Evolutionary conservation across 495 filamentous ascomycete species (phyloP).

Genomic region (Penicillium mononematosum): DNA sequence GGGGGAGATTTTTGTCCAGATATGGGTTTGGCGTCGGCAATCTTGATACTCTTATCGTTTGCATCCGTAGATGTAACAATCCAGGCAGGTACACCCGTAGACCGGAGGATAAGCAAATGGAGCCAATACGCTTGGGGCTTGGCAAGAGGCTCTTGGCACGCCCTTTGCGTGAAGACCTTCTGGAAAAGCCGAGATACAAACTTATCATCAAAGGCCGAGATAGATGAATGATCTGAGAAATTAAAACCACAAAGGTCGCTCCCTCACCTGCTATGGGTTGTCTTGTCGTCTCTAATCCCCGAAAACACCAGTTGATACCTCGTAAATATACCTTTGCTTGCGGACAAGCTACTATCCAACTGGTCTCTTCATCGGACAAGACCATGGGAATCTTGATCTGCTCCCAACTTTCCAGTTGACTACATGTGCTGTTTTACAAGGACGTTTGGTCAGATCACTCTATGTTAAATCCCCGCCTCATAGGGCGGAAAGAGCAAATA

Average conservation of each 20-base stretch:
- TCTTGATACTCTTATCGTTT: not conserved
- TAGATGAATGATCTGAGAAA: too few species aligned
- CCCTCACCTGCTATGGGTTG: not conserved
- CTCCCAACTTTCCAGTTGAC: not conserved
- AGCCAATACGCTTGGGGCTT: not conserved
- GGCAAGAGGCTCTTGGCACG: not conserved
- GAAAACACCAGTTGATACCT: too few species aligned
- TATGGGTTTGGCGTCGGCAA: not conserved
- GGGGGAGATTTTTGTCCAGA: not conserved
- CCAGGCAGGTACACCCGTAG: not conserved
- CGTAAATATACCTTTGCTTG: too few species aligned
- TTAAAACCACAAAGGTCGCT: not conserved
- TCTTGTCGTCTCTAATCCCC: not conserved
- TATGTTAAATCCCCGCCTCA: not conserved
- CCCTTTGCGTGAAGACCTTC: not conserved
- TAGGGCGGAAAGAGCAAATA: too few species aligned
- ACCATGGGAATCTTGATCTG: not conserved
- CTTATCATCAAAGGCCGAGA: too few species aligned
- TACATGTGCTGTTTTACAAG: not conserved
- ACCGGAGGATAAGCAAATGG: too few species aligned
- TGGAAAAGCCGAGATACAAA: not conserved
- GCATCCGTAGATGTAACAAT: not conserved
- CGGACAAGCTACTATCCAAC: not conserved
- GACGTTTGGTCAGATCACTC: not conserved
- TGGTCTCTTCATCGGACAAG: not conserved